phyloP scores from a whole-genome alignment of 768 basidiomycete species.

The Leucosporidium yakuticum region DNA sequence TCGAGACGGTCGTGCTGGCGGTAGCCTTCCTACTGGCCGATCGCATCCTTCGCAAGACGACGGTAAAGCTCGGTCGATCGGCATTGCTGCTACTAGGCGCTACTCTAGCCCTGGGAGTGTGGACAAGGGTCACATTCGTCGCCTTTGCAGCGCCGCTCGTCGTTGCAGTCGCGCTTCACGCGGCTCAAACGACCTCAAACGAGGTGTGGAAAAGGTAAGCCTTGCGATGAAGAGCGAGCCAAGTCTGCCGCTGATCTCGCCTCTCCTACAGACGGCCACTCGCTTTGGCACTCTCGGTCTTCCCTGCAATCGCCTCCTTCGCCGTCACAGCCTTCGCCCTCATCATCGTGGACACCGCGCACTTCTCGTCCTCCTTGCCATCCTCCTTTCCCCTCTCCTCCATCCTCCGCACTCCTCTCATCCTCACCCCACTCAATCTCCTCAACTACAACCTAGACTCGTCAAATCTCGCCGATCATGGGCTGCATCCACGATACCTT shows the following conservation, averaged over 20 bases:
- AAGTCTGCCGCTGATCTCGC: background rate
- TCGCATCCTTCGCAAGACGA: background rate
- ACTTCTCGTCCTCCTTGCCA: background rate
- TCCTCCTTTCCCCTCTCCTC: background rate
- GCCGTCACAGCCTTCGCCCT: background rate
- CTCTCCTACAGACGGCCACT: background rate
- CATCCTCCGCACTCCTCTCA: too few species aligned
- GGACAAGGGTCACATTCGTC: conserved; percentile 31
- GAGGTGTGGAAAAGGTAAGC: background rate
- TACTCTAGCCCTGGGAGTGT: conserved; percentile 15
- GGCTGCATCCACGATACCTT: conserved; percentile 31
- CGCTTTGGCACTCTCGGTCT: background rate
- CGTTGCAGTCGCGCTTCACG: background rate
- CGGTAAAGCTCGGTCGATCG: background rate
- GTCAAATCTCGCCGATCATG: conserved; percentile 34
- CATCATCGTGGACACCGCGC: background rate
- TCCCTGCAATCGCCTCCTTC: conserved; percentile 12
- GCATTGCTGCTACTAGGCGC: conserved; percentile 4
- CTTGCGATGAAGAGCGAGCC: background rate
- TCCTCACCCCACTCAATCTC: conserved; percentile 31
- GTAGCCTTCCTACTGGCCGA: background rate
- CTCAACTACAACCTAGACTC: conserved; percentile 30
- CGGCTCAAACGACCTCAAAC: background rate
- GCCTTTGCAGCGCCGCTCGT: conserved; percentile 18
- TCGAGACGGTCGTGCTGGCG: conserved; percentile 29